Evolutionary conservation across 768 basidiomycete genomes (phyloP).

Genomic region (Butyriboletus loyo): DNA sequence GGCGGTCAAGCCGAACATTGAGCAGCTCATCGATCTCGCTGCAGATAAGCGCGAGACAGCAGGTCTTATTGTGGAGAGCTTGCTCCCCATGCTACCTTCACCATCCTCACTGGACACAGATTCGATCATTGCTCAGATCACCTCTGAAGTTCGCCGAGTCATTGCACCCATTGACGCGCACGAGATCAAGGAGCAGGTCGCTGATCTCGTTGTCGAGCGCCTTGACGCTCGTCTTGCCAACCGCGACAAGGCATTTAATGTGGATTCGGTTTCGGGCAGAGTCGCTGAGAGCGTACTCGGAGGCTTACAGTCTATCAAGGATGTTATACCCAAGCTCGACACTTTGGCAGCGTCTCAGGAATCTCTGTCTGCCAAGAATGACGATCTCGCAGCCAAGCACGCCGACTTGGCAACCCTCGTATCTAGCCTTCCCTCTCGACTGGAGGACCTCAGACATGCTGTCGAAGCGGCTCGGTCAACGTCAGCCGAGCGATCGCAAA

Average conservation of each 20-base stretch:
- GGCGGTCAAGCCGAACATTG: conserved; percentile 85
- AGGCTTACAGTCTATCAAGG: conserved; percentile 40
- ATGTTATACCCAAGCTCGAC: conserved; percentile 40
- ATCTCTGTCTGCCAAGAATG: conserved; percentile 37
- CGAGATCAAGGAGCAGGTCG: conserved; percentile 86
- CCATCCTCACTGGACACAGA: conserved; percentile 48
- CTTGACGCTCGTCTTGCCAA: conserved; percentile 78
- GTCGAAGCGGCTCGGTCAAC: conserved; percentile 34
- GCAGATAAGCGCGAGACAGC: conserved; percentile 89
- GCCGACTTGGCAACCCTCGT: conserved; percentile 40
- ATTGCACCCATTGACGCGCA: conserved; percentile 79
- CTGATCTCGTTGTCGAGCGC: conserved; percentile 83
- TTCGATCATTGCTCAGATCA: conserved; percentile 55
- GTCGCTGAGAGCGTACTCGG: conserved; percentile 52
- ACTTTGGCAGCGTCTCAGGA: conserved; percentile 43
- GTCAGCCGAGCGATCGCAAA: conserved; percentile 17
- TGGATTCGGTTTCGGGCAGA: conserved; percentile 54
- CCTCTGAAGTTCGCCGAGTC: conserved; percentile 64
- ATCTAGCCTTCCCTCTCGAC: conserved; percentile 44
- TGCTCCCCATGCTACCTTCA: conserved; percentile 62
- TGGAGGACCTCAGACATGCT: conserved; percentile 44
- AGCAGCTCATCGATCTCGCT: conserved; percentile 84
- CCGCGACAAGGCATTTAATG: conserved; percentile 66
- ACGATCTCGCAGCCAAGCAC: conserved; percentile 39
- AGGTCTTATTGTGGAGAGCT: conserved; percentile 68